Base-by-base conservation (phyloP, 31 red algal species). In the Pterothamnion heteromorphum region DNA sequence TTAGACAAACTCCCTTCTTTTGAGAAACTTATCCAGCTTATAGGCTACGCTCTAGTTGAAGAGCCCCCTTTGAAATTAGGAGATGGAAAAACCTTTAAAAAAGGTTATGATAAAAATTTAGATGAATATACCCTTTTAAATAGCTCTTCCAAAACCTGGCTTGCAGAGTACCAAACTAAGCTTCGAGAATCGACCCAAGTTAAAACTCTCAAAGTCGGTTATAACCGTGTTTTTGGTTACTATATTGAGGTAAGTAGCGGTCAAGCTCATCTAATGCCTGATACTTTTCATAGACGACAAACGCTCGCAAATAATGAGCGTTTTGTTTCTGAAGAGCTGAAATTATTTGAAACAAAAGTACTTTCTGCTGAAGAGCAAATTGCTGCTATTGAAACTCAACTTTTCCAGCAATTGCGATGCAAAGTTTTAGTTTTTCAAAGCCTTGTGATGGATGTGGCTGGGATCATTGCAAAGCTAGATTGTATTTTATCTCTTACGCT, bases 401-500 rank as follows among this genome's bases (percentile, higher is more conserved):
- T 76, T 30, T 76, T 30, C 72, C 26, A 76, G 30, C 72, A 76
- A 76, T 30, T 76, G 38, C 38, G 38, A 41, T 41, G 38, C 38
- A 41, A 41, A 41, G 38, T 41, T 41, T 41, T 41, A 41, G 38
- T 41, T 41, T 41, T 41, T 41, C 38, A 41, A 41, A 41, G 38
- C 38, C 38, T 41, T 41, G 38, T 41, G 38, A 41, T 41, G 38
- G 38, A 41, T 41, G 38, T 41, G 38, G 38, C 38, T 41, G 38
- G 38, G 64, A 27, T 74, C 23, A 30, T 30, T 74, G 64, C 27
- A 30, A 27, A 30, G 27, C n/a, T 74, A 23, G n/a, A 74, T 74
- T 74, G 64, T 74, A 74, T 30, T 23, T 74, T 30, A 27, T 30
- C 64, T 30, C 95, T 92, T 34, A 93, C 92, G 5, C 90, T 98